These are phyloP conservation scores for Rhizopogon salebrosus DNA, from an alignment of 768 basidiomycete species.

Conservation along the genomic window DNA sequence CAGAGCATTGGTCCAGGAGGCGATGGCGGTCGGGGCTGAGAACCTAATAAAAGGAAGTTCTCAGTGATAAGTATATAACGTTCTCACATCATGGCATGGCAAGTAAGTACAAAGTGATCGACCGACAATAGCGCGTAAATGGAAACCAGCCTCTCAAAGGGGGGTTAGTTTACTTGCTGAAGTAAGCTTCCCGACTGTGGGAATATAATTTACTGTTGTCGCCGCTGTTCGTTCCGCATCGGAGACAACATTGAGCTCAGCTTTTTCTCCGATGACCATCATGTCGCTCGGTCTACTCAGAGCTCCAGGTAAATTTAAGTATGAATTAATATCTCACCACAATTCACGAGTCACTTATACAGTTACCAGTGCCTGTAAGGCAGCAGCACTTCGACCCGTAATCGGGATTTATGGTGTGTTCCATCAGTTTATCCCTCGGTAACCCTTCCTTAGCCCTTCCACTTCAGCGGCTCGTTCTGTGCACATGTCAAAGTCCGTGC, in stretches of 20 bases:
- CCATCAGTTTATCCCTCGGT: slow-evolving; percentile 3
- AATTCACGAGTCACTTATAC: slow-evolving; percentile 1
- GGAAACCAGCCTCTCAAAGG: not conserved
- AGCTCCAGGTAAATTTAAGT: slow-evolving; percentile 25
- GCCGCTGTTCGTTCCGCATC: slow-evolving; percentile 3
- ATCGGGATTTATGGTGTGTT: slow-evolving; percentile 38
- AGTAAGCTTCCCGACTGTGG: not conserved
- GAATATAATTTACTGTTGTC: not conserved
- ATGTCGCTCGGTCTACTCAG: slow-evolving; percentile 46
- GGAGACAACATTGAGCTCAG: not conserved
- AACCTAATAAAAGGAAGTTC: not conserved
- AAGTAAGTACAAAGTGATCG: not conserved
- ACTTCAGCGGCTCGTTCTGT: slow-evolving; percentile 48
- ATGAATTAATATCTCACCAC: not conserved
- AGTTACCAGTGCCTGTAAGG: slow-evolving; percentile 37
- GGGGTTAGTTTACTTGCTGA: not conserved
- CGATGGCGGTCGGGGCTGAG: not conserved
- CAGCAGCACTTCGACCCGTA: slow-evolving; percentile 41
- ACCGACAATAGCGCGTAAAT: slow-evolving; percentile 1
- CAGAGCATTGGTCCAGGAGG: not conserved
- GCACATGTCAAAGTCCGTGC: slow-evolving; percentile 45
- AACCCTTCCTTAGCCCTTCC: slow-evolving; percentile 8
- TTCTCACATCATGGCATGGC: not conserved
- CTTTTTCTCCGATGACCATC: slow-evolving; percentile 13
- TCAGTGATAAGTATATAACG: not conserved